Base-by-base conservation (phyloP, 345 rosid species). In the Conringia planisiliqua region DNA sequence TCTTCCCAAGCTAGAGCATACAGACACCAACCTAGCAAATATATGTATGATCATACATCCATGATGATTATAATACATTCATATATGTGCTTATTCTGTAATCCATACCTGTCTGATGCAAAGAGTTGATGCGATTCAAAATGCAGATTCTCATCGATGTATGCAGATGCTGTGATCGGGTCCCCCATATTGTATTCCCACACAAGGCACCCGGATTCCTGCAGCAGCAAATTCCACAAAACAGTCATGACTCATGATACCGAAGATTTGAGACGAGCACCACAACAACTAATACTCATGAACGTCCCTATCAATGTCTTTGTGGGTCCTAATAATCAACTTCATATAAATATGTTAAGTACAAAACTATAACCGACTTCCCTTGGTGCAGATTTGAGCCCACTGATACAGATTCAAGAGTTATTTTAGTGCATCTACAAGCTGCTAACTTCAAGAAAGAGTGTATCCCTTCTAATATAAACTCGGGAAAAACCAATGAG, bases 141-240 rank as follows among this genome's bases (percentile, higher is more conserved):
- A 78, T 73, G 84, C 64, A 91, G 74, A 82, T 87, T 84, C 78
- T 95, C 97, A 69, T 95, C 97, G 6, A 95, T 81, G 83, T 85
- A 92, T 18, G 97, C 90, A 72, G 99, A 90, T 60, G 97, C 86
- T 18, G 93, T 90, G 61, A 92, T 84, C 55, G 99, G 89, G 72
- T 78, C 83, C 78, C 90, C 96, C 13, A 88, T 85, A 71, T 82
- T 56, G 63, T 86, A 75, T 71, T 87, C 92, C 98, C 99, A 95
- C 13, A 82, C 70, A 42, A 78, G 78, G 59, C 79, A 68, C 27
- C 97, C 98, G 0, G 77, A 85, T 82, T 78, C 93, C 98, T 93
- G 87, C 79, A 71, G 48, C 22, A 65, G 54, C 24, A 65, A 39
- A 73, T 62, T 66, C 55, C 47, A 60, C 6, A 27, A 55, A 61